Percentiles rank a stretch among this genome's conserved stretches.
Evolutionary conservation across 768 basidiomycete species (phyloP).

Genomic region (Tylopilus subfusipes): DNA sequence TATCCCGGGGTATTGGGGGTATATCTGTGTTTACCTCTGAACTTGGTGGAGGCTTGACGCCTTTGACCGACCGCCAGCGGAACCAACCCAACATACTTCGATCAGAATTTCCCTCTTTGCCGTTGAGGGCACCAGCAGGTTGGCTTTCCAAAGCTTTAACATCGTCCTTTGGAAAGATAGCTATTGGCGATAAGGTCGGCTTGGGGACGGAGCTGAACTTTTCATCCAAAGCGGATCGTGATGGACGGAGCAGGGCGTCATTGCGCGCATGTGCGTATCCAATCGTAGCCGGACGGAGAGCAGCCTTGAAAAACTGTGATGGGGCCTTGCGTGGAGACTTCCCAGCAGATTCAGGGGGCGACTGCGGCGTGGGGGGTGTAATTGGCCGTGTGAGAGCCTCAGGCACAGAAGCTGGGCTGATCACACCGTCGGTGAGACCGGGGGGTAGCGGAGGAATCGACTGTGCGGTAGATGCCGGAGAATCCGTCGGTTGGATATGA

Average conservation of each 20-base stretch:
- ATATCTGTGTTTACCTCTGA: slow-evolving; percentile 18
- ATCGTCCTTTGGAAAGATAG: slow-evolving; percentile 20
- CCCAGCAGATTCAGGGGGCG: slow-evolving; percentile 4
- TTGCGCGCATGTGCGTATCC: slow-evolving; percentile 16
- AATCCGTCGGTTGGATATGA: slow-evolving; percentile 20
- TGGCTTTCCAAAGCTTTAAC: slow-evolving; percentile 27
- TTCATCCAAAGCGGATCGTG: slow-evolving; percentile 22
- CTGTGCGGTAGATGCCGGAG: slow-evolving; percentile 23
- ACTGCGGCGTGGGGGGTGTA: slow-evolving; percentile 23
- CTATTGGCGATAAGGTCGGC: slow-evolving; percentile 11
- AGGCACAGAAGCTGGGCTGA: slow-evolving; percentile 16
- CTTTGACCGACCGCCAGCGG: slow-evolving; percentile 26
- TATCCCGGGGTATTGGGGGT: slow-evolving; percentile 14
- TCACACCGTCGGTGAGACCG: slow-evolving; percentile 33
- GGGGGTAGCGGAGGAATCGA: slow-evolving; percentile 34
- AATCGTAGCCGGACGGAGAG: slow-evolving; percentile 13
- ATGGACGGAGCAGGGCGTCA: slow-evolving; percentile 20
- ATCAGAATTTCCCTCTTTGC: slow-evolving; percentile 38
- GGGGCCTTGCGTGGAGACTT: slow-evolving; percentile 27
- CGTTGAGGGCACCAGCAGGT: slow-evolving; percentile 28
- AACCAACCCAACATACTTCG: slow-evolving; percentile 37
- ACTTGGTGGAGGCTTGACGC: slow-evolving; percentile 19
- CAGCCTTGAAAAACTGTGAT: slow-evolving; percentile 18
- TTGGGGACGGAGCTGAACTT: slow-evolving; percentile 18
- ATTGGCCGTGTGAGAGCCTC: slow-evolving; percentile 13